A percentile compares a stretch with the other conserved stretches of the same genome.
phyloP scores from a whole-genome alignment of 352 stramenopile species.

The Blastocystis sp. region DNA sequence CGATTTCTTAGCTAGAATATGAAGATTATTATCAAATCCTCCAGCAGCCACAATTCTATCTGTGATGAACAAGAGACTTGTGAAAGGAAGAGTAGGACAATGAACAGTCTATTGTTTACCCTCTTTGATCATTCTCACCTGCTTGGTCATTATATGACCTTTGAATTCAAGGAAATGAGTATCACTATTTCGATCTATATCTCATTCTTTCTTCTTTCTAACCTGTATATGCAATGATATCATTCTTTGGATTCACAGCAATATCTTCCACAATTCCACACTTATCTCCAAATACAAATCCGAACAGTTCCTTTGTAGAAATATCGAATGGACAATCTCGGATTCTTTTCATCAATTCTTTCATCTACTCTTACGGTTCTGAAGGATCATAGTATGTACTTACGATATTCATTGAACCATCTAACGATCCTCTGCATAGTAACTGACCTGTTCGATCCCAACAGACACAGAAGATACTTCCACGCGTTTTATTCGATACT shows the following conservation, averaged over 20 bases:
- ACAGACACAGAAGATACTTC: slow-evolving; percentile 56
- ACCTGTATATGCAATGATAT: slow-evolving; percentile 22
- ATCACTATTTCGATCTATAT: slow-evolving; percentile 23
- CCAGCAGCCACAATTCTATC: not conserved
- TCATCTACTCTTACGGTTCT: not conserved
- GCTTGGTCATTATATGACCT: slow-evolving; percentile 25
- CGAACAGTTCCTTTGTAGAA: slow-evolving; percentile 34
- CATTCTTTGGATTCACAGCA: not conserved
- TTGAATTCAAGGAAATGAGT: slow-evolving; percentile 31
- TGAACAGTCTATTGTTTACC: not conserved
- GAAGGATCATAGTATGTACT: slow-evolving; percentile 44
- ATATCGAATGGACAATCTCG: slow-evolving; percentile 45
- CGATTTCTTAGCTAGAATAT: slow-evolving; percentile 8
- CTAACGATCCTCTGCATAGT: slow-evolving; percentile 13
- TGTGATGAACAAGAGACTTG: not conserved
- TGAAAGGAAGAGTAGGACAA: slow-evolving; percentile 43
- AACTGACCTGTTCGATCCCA: slow-evolving; percentile 46
- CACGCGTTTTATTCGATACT: not conserved
- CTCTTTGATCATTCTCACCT: not conserved
- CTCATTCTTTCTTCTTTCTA: not conserved
- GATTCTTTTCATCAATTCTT: not conserved
- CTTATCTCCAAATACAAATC: slow-evolving; percentile 47
- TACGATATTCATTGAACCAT: slow-evolving; percentile 47
- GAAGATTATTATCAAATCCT: slow-evolving; percentile 24
- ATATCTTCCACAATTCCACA: slow-evolving; percentile 23